Conservation (phyloP, 768 basidiomycete genomes). For the Obba rivulosa region DNA sequence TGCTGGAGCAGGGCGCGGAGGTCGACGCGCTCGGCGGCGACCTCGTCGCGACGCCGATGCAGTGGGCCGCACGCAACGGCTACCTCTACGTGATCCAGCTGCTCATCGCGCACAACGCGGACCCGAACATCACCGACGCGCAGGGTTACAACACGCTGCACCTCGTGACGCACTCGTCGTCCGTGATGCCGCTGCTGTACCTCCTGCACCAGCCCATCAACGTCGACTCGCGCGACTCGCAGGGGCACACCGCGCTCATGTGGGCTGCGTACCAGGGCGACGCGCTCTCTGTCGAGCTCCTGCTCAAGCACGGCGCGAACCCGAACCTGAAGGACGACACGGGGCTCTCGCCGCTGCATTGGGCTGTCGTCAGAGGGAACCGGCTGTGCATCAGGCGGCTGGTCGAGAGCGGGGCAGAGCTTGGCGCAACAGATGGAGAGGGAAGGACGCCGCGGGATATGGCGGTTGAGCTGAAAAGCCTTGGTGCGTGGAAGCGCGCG, state of each 20-base stretch:
- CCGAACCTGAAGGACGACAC: conserved; percentile 70
- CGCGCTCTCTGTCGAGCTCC: conserved; percentile 86
- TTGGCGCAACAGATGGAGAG: conserved; percentile 73
- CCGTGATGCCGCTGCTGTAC: conserved; percentile 91
- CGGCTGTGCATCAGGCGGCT: conserved; percentile 78
- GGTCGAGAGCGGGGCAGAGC: conserved; percentile 80
- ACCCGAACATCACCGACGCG: conserved; percentile 85
- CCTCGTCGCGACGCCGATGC: conserved; percentile 89
- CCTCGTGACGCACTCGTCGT: conserved; percentile 90
- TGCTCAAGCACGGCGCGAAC: conserved; percentile 85
- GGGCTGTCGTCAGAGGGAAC: conserved; percentile 97
- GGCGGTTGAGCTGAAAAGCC: conserved; percentile 88
- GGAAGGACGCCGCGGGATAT: conserved; percentile 91
- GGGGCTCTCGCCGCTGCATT: conserved; percentile 88
- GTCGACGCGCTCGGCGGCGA: conserved; percentile 95
- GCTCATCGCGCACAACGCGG: conserved; percentile 83
- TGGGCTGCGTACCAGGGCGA: conserved; percentile 99
- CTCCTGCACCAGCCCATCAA: conserved; percentile 90
- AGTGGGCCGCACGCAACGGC: conserved; percentile 97
- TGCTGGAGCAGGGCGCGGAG: conserved; percentile 90
- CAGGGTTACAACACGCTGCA: conserved; percentile 97
- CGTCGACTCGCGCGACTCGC: conserved; percentile 84
- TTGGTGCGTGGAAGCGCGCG: conserved; percentile 86
- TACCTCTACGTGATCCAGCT: conserved; percentile 95
- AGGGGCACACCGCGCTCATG: conserved; percentile 94